Evolutionary conservation across 169 alveolate species (phyloP).

Genomic region (Plasmodium gallinaceum): DNA sequence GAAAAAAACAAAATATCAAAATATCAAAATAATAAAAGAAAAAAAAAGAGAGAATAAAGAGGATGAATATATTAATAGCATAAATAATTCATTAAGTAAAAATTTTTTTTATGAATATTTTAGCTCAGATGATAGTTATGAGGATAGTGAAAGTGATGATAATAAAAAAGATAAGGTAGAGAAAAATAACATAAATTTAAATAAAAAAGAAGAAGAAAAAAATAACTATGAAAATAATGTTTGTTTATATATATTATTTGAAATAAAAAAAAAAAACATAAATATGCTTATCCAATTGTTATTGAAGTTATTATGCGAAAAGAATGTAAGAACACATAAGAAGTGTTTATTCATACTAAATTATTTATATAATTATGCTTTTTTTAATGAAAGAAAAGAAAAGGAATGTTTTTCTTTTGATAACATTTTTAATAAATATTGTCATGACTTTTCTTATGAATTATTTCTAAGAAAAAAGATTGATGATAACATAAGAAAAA

Average conservation of each 20-base stretch:
- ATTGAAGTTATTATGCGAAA: conserved; percentile 62
- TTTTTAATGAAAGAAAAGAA: conserved; percentile 29
- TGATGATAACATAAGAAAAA: conserved; percentile 70
- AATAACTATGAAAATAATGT: not conserved
- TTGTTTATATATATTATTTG: conserved; percentile 46
- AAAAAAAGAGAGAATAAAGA: not conserved
- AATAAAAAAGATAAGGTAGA: not conserved
- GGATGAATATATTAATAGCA: not conserved
- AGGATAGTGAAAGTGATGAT: conserved; percentile 1
- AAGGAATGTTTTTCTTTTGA: conserved; percentile 31
- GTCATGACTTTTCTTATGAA: conserved; percentile 69
- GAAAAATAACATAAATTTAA: conserved; percentile 1
- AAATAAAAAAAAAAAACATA: conserved; percentile 42
- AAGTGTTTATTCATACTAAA: conserved; percentile 54
- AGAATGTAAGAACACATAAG: conserved; percentile 67
- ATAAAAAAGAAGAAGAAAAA: not conserved
- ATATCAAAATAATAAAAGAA: not conserved
- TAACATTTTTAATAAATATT: conserved; percentile 52
- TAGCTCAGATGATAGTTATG: conserved; percentile 41
- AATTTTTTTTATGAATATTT: conserved; percentile 32
- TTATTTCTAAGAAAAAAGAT: conserved; percentile 59
- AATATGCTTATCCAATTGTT: conserved; percentile 52
- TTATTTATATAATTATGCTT: conserved; percentile 64
- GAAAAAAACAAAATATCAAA: not conserved
- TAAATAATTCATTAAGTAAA: not conserved